Base-by-base conservation (phyloP, 2,329 filamentous ascomycete species). In the Cladosporium sp. region DNA sequence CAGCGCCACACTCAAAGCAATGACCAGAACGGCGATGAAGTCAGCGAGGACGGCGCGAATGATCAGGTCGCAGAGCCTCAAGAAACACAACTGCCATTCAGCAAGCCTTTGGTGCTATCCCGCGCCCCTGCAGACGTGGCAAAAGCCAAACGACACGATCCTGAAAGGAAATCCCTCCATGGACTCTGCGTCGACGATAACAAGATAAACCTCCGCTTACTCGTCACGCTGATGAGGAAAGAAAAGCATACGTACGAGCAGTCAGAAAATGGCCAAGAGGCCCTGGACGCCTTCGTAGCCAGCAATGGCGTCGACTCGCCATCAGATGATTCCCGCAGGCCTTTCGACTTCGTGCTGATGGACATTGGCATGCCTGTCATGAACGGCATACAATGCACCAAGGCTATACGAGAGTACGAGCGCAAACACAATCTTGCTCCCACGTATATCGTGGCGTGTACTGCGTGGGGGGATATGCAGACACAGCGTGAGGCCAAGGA, bases 361-460 rank as follows among this genome's bases (percentile, higher is more conserved):
- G 79, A 72, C 42, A 63, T 72, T 5, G 63, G 59, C 8, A 72
- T 72, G 70, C 70, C 70, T 3, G 60, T 71, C 20, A 70, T 72
- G 68, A 67, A 71, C 35, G 70, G 70, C 13, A 61, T 65, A 28
- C 62, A 65, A 25, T 65, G 68, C 9, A 69, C 69, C 13, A 58
- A 62, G n/a, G 53, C 60, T 8, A 71, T 73, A 8, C 61, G 69
- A 17, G 47, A 57, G 6, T 57, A 68, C 22, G 70, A 71, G 59
- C 56, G 48, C 5, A 54, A 62, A 51, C 56, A 62, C 44, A 54
- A 56, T n/a, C 59, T 52, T 44, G 49, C n/a, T 4, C 61, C 44
- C 9, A 56, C 51, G n/a, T 35, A 39, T 0, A 64, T 73, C 4
- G 61, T 72, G 3, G 71, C 70, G 2, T 54, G 72, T 2, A 71